Percentiles rank a stretch among this genome's conserved stretches.
Evolutionary conservation across 2,329 filamentous ascomycete species (phyloP).

Genomic region (Thelonectria blattea): DNA sequence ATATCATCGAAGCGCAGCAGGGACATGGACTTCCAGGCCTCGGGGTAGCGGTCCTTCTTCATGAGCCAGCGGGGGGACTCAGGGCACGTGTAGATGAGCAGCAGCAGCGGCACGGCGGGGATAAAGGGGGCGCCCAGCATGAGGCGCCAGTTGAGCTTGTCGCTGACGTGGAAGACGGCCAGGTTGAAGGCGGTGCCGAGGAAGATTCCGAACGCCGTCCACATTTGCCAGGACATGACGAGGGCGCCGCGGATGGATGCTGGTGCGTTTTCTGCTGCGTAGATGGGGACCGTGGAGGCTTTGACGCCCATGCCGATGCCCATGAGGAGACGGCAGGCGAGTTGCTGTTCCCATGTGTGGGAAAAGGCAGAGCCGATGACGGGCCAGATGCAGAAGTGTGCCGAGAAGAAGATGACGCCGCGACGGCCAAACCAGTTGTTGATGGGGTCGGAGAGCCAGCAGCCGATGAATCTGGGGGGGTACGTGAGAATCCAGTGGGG

Average conservation of each 20-base stretch:
- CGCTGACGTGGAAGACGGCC: slow-evolving; percentile 36
- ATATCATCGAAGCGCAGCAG: slow-evolving; percentile 59
- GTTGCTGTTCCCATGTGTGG: slow-evolving; percentile 70
- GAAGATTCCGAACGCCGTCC: slow-evolving; percentile 62
- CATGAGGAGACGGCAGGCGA: slow-evolving; percentile 70
- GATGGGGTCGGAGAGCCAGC: slow-evolving; percentile 71
- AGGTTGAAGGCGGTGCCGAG: slow-evolving; percentile 51
- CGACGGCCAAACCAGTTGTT: slow-evolving; percentile 53
- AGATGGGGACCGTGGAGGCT: slow-evolving; percentile 71
- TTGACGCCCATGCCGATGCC: slow-evolving; percentile 75
- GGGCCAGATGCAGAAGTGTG: slow-evolving; percentile 70
- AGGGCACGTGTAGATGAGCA: slow-evolving; percentile 66
- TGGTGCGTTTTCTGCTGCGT: slow-evolving; percentile 75
- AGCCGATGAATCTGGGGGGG: slow-evolving; percentile 51
- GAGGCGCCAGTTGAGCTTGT: slow-evolving; percentile 45
- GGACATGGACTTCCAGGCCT: slow-evolving; percentile 64
- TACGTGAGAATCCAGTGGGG: slow-evolving; percentile 15
- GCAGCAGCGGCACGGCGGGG: slow-evolving; percentile 58
- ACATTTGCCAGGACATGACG: slow-evolving; percentile 82
- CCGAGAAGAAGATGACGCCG: slow-evolving; percentile 73
- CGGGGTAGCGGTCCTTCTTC: slow-evolving; percentile 65
- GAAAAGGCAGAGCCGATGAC: slow-evolving; percentile 69
- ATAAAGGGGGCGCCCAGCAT: slow-evolving; percentile 68
- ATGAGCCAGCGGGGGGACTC: slow-evolving; percentile 69
- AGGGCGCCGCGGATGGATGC: slow-evolving; percentile 73